Conservation (phyloP, 106 monocot genomes). For the Dactylorhiza incarnata region DNA sequence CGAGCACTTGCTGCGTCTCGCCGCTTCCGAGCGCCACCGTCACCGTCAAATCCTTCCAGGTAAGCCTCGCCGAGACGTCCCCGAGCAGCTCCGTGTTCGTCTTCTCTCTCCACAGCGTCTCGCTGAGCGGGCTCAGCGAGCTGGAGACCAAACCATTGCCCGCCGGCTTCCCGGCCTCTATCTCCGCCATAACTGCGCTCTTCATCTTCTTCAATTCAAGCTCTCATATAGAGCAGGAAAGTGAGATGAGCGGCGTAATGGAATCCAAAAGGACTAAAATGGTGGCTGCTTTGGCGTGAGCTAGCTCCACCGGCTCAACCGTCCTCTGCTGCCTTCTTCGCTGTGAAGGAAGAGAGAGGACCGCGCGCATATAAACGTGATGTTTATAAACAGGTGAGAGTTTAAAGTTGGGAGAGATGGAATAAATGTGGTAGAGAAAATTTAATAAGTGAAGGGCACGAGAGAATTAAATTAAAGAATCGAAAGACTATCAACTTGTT, state of each 20-base stretch:
- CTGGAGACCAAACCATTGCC: conserved; percentile 15
- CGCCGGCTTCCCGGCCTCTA: conserved; percentile 60
- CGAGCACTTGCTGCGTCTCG: conserved; percentile 43
- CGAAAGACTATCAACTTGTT: no score
- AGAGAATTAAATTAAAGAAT: no score
- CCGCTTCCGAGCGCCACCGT: conserved; percentile 40
- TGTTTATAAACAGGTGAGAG: neutral
- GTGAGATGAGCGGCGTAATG: neutral
- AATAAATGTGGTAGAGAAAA: no score
- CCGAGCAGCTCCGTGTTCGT: conserved; percentile 32
- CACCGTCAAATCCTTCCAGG: conserved; percentile 71
- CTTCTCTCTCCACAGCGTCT: conserved; percentile 73
- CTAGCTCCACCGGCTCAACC: neutral
- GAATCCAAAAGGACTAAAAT: neutral
- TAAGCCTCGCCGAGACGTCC: conserved; percentile 55
- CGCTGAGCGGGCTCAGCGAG: conserved; percentile 62
- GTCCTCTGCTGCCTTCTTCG: neutral
- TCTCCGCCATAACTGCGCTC: conserved; percentile 47
- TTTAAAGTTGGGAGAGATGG: no score
- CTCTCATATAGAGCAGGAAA: neutral
- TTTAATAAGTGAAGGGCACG: no score
- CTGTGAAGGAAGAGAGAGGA: neutral
- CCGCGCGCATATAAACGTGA: neutral
- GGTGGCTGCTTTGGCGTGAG: neutral
- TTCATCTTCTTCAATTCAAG: conserved; percentile 2